These are phyloP conservation scores for Arachis stenosperma DNA, from an alignment of 306 rosid genomes.

Conservation along the genomic window DNA sequence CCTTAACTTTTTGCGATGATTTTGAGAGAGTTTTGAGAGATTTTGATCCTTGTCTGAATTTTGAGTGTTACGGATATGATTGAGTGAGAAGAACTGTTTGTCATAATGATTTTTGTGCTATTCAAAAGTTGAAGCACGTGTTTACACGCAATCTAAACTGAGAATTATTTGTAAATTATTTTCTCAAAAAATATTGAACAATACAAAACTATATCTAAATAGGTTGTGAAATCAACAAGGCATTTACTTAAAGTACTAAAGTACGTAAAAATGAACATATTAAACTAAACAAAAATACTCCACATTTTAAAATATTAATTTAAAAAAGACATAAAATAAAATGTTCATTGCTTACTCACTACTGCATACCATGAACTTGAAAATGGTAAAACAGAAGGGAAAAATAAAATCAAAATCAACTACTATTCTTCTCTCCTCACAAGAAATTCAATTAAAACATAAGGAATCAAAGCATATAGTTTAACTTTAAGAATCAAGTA, in stretches of 20 bases:
- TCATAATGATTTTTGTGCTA: too few relatives aligned
- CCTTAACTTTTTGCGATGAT: too few relatives aligned
- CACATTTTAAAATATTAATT: not conserved
- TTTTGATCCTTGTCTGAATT: too few relatives aligned
- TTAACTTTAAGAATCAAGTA: too few relatives aligned
- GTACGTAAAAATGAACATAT: not conserved
- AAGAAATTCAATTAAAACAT: slow-evolving; percentile 19
- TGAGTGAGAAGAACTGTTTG: too few relatives aligned
- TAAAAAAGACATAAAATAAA: slow-evolving; percentile 24
- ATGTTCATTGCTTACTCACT: slow-evolving; percentile 82
- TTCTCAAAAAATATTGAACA: too few relatives aligned
- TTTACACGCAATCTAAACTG: too few relatives aligned
- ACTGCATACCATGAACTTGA: slow-evolving; percentile 83
- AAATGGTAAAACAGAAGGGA: slow-evolving; percentile 55
- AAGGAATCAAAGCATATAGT: too few relatives aligned
- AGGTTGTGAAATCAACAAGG: slow-evolving; percentile 23
- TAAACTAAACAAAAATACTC: slow-evolving; percentile 5
- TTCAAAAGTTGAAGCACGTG: too few relatives aligned
- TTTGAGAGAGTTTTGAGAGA: too few relatives aligned
- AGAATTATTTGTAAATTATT: too few relatives aligned
- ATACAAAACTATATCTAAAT: not conserved
- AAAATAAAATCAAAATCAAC: slow-evolving; percentile 41
- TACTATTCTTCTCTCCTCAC: slow-evolving; percentile 47
- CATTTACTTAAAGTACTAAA: slow-evolving; percentile 37
- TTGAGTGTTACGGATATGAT: too few relatives aligned